Percentiles rank a stretch among this genome's conserved stretches.
Conservation (phyloP, 805 yeast genomes). For the Yamadazyma phyllophila region DNA sequence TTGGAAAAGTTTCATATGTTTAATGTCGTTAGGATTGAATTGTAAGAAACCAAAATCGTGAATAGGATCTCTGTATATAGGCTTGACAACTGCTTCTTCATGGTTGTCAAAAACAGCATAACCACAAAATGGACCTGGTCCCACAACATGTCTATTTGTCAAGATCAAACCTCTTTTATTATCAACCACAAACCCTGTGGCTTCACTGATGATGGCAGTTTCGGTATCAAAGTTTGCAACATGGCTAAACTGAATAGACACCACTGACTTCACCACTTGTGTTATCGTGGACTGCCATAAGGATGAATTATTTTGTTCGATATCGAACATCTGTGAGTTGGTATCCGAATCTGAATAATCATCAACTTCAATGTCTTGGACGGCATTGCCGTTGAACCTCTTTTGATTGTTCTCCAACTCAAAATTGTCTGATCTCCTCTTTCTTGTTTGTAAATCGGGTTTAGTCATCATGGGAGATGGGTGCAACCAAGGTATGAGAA, state of each 20-base stretch:
- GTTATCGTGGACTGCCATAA: slow-evolving; percentile 80
- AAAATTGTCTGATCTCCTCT: neutral
- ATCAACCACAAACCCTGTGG: slow-evolving; percentile 95
- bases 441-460: neutral
- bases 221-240: slow-evolving; percentile 88
- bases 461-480: neutral
- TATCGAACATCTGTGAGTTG: slow-evolving; percentile 1
- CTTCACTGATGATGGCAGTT: slow-evolving; percentile 75
- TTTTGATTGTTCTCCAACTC: neutral
- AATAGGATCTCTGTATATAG: slow-evolving; percentile 89
- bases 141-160: slow-evolving; percentile 93
- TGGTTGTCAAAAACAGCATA: slow-evolving; percentile 92
- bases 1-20: slow-evolving; percentile 69
- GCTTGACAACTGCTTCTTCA: slow-evolving; percentile 84
- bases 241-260: slow-evolving; percentile 84
- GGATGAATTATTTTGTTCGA: neutral
- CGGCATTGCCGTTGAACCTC: neutral
- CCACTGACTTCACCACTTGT: slow-evolving; percentile 79
- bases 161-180: slow-evolving; percentile 75
- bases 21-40: slow-evolving; percentile 68
- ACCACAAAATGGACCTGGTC: slow-evolving; percentile 92
- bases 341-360: slow-evolving; percentile 1
- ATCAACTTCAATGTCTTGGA: neutral
- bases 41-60: slow-evolving; percentile 91
- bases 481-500: neutral